Percentiles rank a stretch among this genome's conserved stretches.
Evolutionary conservation across 495 filamentous ascomycete species (phyloP).

Genomic region (Penicillium cinerascens): DNA sequence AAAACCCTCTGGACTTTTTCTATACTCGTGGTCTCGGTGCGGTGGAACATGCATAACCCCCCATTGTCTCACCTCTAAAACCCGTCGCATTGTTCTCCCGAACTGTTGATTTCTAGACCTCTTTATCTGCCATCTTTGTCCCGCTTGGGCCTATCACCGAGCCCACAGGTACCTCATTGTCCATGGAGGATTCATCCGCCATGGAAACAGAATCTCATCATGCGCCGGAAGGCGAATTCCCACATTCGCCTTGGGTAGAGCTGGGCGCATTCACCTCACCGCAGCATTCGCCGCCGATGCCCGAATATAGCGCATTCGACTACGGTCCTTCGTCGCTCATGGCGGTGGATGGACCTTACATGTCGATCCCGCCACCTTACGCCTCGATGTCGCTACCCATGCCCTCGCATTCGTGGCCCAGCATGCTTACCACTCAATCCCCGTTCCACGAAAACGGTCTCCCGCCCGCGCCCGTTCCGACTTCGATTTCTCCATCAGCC

Average conservation of each 20-base stretch:
- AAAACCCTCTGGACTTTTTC: neutral
- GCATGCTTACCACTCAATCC: conserved; percentile 53
- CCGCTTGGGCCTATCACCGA: conserved; percentile 8
- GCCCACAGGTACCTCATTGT: neutral
- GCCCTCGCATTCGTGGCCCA: conserved; percentile 68
- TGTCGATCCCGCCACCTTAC: conserved; percentile 47
- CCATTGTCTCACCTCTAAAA: conserved; percentile 31
- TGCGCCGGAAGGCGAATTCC: conserved; percentile 45
- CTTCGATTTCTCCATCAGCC: conserved; percentile 46
- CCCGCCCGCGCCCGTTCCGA: conserved; percentile 54
- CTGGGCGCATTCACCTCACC: conserved; percentile 43
- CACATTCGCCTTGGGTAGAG: conserved; percentile 52
- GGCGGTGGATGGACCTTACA: conserved; percentile 40
- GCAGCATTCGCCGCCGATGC: conserved; percentile 44
- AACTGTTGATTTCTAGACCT: neutral
- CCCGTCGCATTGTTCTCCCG: conserved; percentile 21
- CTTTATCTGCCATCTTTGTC: neutral
- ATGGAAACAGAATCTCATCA: conserved; percentile 48
- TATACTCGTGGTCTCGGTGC: neutral
- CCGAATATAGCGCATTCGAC: conserved; percentile 41
- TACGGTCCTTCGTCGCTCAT: conserved; percentile 36
- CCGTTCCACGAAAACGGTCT: conserved; percentile 25
- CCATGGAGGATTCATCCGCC: conserved; percentile 22
- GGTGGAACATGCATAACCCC: conserved; percentile 36
- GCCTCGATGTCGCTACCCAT: conserved; percentile 58